phyloP scores from a whole-genome alignment of 257 asterid genomes.

The Capsicum pubescens region DNA sequence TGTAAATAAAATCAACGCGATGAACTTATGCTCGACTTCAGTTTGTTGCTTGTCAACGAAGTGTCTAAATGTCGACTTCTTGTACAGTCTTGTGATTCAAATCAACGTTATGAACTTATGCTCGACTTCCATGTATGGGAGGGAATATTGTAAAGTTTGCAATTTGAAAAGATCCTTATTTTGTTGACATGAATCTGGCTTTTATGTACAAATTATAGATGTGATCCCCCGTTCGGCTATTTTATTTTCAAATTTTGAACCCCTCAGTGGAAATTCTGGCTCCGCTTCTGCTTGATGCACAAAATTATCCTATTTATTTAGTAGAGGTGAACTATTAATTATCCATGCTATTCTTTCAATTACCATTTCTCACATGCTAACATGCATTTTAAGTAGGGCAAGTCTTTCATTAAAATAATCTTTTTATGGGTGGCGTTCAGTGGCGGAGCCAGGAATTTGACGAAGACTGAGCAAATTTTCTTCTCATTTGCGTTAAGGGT shows the following conservation, averaged over 20 bases:
- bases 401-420: not conserved
- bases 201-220: too few species aligned
- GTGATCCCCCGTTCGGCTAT: too few species aligned
- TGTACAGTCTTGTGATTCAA: not conserved
- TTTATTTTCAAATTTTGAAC: too few species aligned
- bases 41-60: not conserved
- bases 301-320: too few species aligned
- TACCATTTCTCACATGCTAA: not conserved
- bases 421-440: not conserved
- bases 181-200: not conserved
- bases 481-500: too few species aligned
- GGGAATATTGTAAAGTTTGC: conserved; percentile 8
- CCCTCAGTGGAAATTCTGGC: too few species aligned
- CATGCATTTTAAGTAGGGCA: not conserved
- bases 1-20: not conserved
- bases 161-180: conserved; percentile 1
- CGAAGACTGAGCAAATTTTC: too few species aligned
- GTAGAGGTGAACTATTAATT: too few species aligned
- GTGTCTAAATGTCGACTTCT: not conserved
- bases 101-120: not conserved
- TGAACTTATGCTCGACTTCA: not conserved
- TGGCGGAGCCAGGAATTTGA: too few species aligned
- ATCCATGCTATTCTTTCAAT: not conserved
- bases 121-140: not conserved
- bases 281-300: too few species aligned